These are phyloP conservation scores for Blastobotrys aristatus DNA, from an alignment of 1,139 yeast genomes.

Conservation along the genomic window DNA sequence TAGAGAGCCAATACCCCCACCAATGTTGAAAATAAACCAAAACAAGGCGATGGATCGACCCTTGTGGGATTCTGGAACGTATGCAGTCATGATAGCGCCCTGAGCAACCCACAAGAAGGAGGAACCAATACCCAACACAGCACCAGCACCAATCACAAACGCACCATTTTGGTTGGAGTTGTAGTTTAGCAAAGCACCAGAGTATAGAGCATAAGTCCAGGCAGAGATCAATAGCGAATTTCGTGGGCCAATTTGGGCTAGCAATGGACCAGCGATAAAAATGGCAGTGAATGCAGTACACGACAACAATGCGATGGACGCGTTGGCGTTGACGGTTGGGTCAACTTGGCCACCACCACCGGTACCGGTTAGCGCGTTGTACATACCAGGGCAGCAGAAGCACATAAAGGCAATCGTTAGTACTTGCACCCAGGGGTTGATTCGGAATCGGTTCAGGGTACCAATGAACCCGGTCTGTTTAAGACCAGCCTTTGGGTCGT, in stretches of 20 bases:
- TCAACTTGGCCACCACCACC: conserved; percentile 48
- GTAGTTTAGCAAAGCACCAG: conserved; percentile 50
- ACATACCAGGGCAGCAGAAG: conserved; percentile 45
- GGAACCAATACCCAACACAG: conserved; percentile 56
- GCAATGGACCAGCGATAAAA: conserved; percentile 55
- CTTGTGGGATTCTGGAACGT: conserved; percentile 50
- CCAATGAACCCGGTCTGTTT: conserved; percentile 12
- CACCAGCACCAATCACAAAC: conserved; percentile 56
- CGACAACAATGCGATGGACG: conserved; percentile 44
- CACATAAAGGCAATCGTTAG: conserved; percentile 29
- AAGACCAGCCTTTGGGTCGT: conserved; percentile 11
- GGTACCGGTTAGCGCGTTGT: conserved; percentile 51
- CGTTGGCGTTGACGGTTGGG: conserved; percentile 39
- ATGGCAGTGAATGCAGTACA: conserved; percentile 47
- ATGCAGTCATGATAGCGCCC: conserved; percentile 50
- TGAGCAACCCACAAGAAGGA: conserved; percentile 58
- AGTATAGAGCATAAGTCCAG: conserved; percentile 52
- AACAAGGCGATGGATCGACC: conserved; percentile 53
- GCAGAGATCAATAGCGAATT: conserved; percentile 51
- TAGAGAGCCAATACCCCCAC: conserved; percentile 44
- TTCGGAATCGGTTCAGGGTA: conserved; percentile 9
- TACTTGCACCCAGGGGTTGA: conserved; percentile 27
- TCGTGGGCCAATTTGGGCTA: conserved; percentile 50
- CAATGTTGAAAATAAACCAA: conserved; percentile 62
- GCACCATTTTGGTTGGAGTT: conserved; percentile 47